These are phyloP conservation scores for Triticum monococcum DNA, from an alignment of 176 grass and related monocot species.

Conservation along the genomic window DNA sequence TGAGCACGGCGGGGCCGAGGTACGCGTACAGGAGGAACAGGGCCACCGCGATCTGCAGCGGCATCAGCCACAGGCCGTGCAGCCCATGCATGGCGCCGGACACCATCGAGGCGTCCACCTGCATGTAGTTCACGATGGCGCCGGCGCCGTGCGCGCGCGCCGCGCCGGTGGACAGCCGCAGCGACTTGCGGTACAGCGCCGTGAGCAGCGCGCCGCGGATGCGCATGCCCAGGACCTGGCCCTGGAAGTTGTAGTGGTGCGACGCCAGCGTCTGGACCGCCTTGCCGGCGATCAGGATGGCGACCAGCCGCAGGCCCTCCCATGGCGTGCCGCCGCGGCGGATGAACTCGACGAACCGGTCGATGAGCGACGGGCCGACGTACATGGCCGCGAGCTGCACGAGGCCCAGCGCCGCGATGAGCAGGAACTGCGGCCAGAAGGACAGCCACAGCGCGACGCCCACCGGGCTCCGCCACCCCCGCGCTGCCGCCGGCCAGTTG, in stretches of 20 bases:
- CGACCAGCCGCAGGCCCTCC: conserved; percentile 40
- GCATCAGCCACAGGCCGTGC: conserved; percentile 65
- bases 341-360: conserved; percentile 43
- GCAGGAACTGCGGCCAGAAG: conserved; percentile 40
- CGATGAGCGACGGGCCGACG: conserved; percentile 38
- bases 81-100: conserved; percentile 46
- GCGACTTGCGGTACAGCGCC: conserved; percentile 63
- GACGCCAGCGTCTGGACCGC: conserved; percentile 44
- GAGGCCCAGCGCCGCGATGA: conserved; percentile 26
- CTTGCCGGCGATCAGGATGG: conserved; percentile 45
- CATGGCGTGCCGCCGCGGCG: conserved; percentile 15
- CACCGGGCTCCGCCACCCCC: conserved; percentile 32
- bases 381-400: conserved; percentile 34
- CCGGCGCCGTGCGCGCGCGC: conserved; percentile 56
- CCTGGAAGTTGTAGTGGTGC: conserved; percentile 72
- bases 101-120: conserved; percentile 50
- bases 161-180: conserved; percentile 47
- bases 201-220: conserved; percentile 67
- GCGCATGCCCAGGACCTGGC: conserved; percentile 56
- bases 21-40: conserved; percentile 47
- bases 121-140: conserved; percentile 75
- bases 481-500: conserved; percentile 17
- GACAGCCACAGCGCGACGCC: conserved; percentile 35
- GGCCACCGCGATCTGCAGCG: conserved; percentile 57
- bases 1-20: conserved; percentile 51